Evolutionary conservation across 2,329 filamentous ascomycete genomes (phyloP), one percentile per base, ranked within the genome.

Genomic region (Bretziella fagacearum): DNA sequence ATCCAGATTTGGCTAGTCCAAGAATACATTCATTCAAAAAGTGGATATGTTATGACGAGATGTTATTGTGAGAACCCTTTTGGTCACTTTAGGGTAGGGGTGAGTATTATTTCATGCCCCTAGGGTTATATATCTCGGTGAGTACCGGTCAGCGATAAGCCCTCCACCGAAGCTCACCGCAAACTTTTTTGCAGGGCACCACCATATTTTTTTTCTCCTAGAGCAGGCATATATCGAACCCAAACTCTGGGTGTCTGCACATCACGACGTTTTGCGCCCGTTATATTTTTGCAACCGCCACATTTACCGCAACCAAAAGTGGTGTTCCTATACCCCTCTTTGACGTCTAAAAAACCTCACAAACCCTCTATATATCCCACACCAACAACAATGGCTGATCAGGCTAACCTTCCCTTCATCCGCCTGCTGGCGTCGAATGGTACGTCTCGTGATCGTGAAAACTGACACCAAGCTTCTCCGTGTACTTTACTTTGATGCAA

Each of bases 351-450:
- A 20, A 3, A 10, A 32, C 20, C 11, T 6, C 18, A 13, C 3
- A 8, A 23, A 32, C 11, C 26, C 17, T 10, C 23, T 13, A 35
- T 25, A n/a, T 20, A 15, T 17, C 15, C 23, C 3, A 33, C n/a
- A 18, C 10, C 18, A n/a, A n/a, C n/a, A n/a, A 39, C 15, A 20
- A 39, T 39, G 35, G 20, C 35, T 13, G 35, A 64, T 51, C 59
- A 63, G 56, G 61, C 64, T 49, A 66, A 65, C 51, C 73, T 74
- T 68, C 81, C 84, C 4, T 93, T 93, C 55, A 79, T 93, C 53
- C 82, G 78, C 62, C 79, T 87, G 59, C 76, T 93, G 53, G 83
- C 83, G 47, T 87, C 84, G 29, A 91, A 82, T 64, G 83, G 84
- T 89, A 59, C 53, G 72, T 65, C n/a, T n/a, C n/a, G n/a, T n/a